These are phyloP conservation scores for Stemphylium beticola DNA, from an alignment of 2,329 filamentous ascomycete genomes.

Conservation along the genomic window DNA sequence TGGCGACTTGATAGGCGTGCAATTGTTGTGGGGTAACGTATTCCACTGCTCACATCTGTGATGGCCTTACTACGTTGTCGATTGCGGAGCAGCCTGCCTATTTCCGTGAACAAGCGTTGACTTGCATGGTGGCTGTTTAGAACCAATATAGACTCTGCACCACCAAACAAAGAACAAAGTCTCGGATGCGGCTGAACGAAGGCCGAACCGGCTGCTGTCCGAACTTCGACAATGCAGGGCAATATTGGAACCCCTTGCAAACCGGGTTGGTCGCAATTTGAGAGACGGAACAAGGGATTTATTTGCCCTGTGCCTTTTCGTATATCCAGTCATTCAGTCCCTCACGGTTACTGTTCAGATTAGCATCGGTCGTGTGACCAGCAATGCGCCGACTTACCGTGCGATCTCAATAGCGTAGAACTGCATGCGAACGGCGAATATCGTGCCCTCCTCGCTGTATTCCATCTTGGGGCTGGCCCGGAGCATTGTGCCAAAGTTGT, in stretches of 20 bases:
- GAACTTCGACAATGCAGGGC: constrained; percentile 9
- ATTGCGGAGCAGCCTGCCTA: background rate
- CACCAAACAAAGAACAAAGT: constrained; percentile 7
- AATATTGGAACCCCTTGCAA: background rate
- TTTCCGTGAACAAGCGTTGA: background rate
- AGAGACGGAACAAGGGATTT: constrained; percentile 4
- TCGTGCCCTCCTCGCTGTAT: constrained; percentile 87
- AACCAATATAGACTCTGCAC: background rate
- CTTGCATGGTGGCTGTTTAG: constrained; percentile 1
- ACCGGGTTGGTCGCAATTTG: background rate
- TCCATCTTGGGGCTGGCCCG: constrained; percentile 78
- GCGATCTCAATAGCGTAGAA: constrained; percentile 81
- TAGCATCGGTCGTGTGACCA: constrained; percentile 14
- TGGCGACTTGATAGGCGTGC: background rate
- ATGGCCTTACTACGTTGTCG: background rate
- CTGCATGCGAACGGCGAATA: constrained; percentile 86
- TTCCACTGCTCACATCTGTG: background rate
- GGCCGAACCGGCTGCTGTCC: constrained; percentile 5
- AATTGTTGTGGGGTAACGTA: background rate
- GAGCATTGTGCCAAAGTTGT: constrained; percentile 96
- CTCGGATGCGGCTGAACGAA: background rate
- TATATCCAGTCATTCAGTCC: constrained; percentile 98
- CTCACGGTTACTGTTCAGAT: constrained; percentile 69
- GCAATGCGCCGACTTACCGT: constrained; percentile 57
- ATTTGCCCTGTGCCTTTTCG: constrained; percentile 70